Conservation (phyloP, 768 basidiomycete genomes). For the Agrocybe praecox region DNA sequence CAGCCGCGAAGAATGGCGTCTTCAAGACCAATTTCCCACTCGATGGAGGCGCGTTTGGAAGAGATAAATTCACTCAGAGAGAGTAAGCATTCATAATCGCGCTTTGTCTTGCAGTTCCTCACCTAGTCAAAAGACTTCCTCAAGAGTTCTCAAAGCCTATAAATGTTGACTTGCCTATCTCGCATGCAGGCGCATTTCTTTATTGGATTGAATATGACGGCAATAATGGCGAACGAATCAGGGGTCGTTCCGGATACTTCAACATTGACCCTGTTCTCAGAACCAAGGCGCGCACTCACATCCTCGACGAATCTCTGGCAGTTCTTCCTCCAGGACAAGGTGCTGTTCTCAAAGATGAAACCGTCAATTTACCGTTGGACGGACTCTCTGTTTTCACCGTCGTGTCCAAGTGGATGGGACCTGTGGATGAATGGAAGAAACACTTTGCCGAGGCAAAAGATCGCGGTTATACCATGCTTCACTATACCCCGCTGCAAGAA, state of each 20-base stretch:
- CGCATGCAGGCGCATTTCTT: slow-evolving; percentile 93
- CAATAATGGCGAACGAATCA: slow-evolving; percentile 60
- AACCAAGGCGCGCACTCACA: slow-evolving; percentile 69
- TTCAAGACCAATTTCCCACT: slow-evolving; percentile 98
- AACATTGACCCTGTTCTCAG: slow-evolving; percentile 92
- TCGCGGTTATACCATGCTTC: slow-evolving; percentile 97
- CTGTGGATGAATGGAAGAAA: slow-evolving; percentile 71
- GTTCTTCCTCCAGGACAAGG: slow-evolving; percentile 55
- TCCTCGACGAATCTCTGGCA: slow-evolving; percentile 59
- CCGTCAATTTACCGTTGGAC: slow-evolving; percentile 79
- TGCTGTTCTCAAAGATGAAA: slow-evolving; percentile 54
- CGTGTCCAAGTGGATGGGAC: slow-evolving; percentile 99
- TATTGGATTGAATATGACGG: slow-evolving; percentile 94
- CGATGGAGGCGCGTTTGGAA: slow-evolving; percentile 84
- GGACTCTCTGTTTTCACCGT: slow-evolving; percentile 88
- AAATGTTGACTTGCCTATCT: slow-evolving; percentile 93
- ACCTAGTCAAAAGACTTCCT: slow-evolving; percentile 59
- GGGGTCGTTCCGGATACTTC: slow-evolving; percentile 91
- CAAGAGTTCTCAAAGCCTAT: slow-evolving; percentile 89
- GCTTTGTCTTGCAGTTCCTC: background rate
- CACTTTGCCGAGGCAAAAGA: slow-evolving; percentile 84
- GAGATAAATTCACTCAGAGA: slow-evolving; percentile 74
- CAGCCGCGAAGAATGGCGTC: slow-evolving; percentile 86
- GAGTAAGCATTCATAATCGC: slow-evolving; percentile 50
- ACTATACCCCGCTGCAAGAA: slow-evolving; percentile 94